Evolutionary conservation across 257 asterid genomes (phyloP).

Genomic region (Fraxinus americana): DNA sequence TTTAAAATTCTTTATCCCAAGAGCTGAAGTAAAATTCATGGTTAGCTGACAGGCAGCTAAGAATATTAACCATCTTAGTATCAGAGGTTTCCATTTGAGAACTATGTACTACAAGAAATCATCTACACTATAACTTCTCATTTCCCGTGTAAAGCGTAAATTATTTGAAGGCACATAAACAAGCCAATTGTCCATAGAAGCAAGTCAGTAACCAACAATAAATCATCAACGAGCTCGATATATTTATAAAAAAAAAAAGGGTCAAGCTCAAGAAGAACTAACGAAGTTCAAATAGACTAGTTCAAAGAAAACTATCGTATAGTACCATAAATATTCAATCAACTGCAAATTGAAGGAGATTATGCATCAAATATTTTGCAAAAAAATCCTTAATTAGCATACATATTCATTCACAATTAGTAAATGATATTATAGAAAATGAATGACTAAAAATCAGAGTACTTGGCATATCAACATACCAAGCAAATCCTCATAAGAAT

Average conservation of each 20-base stretch:
- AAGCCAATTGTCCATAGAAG: neutral
- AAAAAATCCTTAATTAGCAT: constrained; percentile 12
- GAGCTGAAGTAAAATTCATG: neutral
- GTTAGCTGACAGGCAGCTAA: neutral
- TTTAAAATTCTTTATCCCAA: neutral
- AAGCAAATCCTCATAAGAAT: constrained; percentile 92
- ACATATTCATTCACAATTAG: constrained; percentile 13
- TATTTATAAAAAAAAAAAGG: neutral
- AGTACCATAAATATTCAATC: neutral
- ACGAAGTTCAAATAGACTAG: neutral
- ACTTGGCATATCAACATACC: constrained; percentile 49
- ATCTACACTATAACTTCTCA: neutral
- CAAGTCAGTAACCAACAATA: neutral
- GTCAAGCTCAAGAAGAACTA: neutral
- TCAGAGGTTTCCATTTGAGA: neutral
- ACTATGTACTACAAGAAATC: neutral
- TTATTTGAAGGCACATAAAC: neutral
- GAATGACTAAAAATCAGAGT: constrained; percentile 17
- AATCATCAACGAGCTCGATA: neutral
- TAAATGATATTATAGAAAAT: constrained; percentile 14
- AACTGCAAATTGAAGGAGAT: constrained; percentile 1
- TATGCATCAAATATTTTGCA: constrained; percentile 18
- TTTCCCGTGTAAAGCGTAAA: neutral
- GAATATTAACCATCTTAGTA: neutral
- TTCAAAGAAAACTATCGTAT: neutral